A percentile compares a stretch with the other conserved stretches of the same genome.
Evolutionary conservation across 148 eudicot genomes (phyloP).

Genomic region (Persicaria maculosa): DNA sequence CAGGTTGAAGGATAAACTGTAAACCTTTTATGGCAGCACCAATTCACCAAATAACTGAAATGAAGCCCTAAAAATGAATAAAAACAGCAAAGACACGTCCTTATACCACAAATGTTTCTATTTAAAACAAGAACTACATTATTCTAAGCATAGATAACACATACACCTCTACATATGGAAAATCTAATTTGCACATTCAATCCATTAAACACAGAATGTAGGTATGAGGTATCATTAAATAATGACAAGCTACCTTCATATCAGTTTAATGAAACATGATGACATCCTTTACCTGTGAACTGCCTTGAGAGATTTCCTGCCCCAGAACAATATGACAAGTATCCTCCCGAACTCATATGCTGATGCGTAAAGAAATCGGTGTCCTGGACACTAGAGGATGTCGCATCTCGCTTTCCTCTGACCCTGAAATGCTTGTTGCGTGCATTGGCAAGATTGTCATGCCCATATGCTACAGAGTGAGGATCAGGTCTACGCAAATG

Average conservation of each 20-base stretch:
- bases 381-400: conserved; percentile 17
- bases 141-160: not conserved
- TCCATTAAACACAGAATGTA: not conserved
- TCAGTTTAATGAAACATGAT: not conserved
- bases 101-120: not conserved
- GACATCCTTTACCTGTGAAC: not conserved
- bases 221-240: not conserved
- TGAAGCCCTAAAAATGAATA: not conserved
- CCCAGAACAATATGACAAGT: not conserved
- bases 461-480: conserved; percentile 24
- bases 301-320: not conserved
- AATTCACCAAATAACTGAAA: not conserved
- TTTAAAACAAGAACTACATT: not conserved
- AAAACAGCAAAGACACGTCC: not conserved
- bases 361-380: conserved; percentile 21
- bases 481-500: conserved; percentile 33
- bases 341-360: not conserved
- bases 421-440: conserved; percentile 56
- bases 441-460: conserved; percentile 30
- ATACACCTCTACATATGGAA: not conserved
- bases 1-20: not conserved
- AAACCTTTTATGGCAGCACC: not conserved
- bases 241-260: not conserved
- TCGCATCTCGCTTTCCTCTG: conserved; percentile 17
- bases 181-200: not conserved